Base-by-base conservation (phyloP, 306 rosid genomes). In the Cicer bijugum region DNA sequence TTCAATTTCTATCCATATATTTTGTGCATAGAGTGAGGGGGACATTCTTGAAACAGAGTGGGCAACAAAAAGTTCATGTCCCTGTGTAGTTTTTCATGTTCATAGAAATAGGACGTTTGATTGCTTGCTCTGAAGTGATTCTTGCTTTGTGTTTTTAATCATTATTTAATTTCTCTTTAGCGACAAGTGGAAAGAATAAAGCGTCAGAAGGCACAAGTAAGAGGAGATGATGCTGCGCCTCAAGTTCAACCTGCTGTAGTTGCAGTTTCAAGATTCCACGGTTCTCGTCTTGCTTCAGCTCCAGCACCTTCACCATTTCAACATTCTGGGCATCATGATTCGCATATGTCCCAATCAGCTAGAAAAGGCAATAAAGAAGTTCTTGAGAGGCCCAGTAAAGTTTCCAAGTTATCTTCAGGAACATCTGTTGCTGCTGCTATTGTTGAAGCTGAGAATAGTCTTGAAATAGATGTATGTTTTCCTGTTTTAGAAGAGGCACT, bases 221-320 rank as follows among this genome's bases (percentile, higher is more conserved):
- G 97, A 81, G 97, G 97, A 68, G 97, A 95, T 83, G 97, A 95
- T 53, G 84, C 67, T 1, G 83, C 57, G 62, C 97, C 99, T 72
- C 88, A 84, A 78, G 74, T 58, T 76, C 90, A 82, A 81, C 99
- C 97, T 1, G 92, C 92, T 62, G 71, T 92, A 40, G 97, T 91
- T 78, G 81, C 97, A 37, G 86, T 95, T 76, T 78, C 90, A 72
- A 85, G 84, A 60, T 95, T 81, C 79, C 93, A 65, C 68, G 96
- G 96, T 72, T 95, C 99, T 81, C 97, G 99, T 74, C 97, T 95
- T 81, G 96, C 97, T 85, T 87, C 97, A 23, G 96, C 90, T 77
- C 88, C 92, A 78, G 66, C 82, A 0, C 88, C 92, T 84, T 82
- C 96, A 12, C 99, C 99, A 1, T 91, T 73, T 86, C 87, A 86